Evolutionary conservation across 768 basidiomycete species (phyloP), one percentile per base, ranked within the genome.

Genomic region (Hygrophorus russula): DNA sequence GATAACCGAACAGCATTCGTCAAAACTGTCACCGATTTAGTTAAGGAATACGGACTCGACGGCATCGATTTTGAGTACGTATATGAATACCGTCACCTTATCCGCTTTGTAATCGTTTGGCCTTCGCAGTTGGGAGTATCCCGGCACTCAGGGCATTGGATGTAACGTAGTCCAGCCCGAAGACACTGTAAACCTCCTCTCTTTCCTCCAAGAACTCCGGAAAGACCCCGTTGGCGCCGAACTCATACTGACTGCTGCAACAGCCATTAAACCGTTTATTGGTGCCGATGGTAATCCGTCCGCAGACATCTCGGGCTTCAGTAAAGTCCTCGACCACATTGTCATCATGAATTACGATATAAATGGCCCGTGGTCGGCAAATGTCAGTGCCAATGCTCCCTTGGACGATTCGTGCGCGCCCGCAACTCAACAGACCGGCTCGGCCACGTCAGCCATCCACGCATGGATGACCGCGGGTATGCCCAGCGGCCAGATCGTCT

Each of bases 361-460:
- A 42, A 70, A 64, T 52, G 76, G 78, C n/a, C 64, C 68, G 17
- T 71, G 70, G 56, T 67, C 69, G 45, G 58, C 65, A 49, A 59
- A 78, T 49, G 68, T 74, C 39, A 90, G 90, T 1, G 78, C 93
- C 11, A 89, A 88, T 59, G 80, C 92, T 2, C 91, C 93, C 4
- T 68, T 96, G 30, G 67, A 80, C 46, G 82, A 94, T 61, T 68
- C 73, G 0, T 96, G 93, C 57, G 76, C 78, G 0, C 60, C 78
- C 31, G 51, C 68, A 1, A 59, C 58, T 5, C 63, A 76, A 45
- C 81, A 78, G 45, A 62, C 65, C 33, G 89, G 90, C 3, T 93
- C 89, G 39, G 92, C 85, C 8, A 68, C 70, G 17, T 78, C 80
- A 5, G 80, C 85, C 3, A 71, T 97, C 35, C 56, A 65, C 7